phyloP scores from a whole-genome alignment of 345 rosid genomes.

The Eucalyptus paniculata region DNA sequence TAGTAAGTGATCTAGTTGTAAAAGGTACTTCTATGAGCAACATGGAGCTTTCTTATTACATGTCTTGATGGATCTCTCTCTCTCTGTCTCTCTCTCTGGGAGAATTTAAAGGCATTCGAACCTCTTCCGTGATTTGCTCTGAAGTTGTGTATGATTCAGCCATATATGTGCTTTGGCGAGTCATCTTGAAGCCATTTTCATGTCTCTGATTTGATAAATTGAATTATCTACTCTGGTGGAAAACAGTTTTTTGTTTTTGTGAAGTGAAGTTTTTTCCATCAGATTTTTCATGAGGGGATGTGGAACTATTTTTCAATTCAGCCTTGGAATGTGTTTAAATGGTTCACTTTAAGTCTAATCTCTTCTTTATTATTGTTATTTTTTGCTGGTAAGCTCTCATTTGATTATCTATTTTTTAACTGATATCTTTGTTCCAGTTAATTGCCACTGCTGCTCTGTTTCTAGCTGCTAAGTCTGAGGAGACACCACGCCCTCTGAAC shows the following conservation, averaged over 20 bases:
- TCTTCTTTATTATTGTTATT: not conserved
- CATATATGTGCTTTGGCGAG: not conserved
- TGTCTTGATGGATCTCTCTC: not conserved
- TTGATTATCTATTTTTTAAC: not conserved
- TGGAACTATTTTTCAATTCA: not conserved
- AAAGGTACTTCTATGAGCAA: not conserved
- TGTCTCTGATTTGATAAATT: not conserved
- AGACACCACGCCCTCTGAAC: constrained; percentile 69
- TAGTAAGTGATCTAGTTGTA: not conserved
- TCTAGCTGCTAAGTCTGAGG: constrained; percentile 75
- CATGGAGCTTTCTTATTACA: not conserved
- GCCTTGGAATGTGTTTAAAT: not conserved
- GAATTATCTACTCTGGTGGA: not conserved
- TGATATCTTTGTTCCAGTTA: constrained; percentile 26
- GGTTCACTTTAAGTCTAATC: not conserved
- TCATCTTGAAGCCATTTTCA: not conserved
- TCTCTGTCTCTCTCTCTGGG: not conserved
- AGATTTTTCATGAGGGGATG: not conserved
- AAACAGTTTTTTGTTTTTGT: not conserved
- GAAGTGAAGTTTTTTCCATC: not conserved
- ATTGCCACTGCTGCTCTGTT: constrained; percentile 74
- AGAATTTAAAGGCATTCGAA: not conserved
- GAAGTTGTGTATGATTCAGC: not conserved
- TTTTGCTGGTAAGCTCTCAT: not conserved
- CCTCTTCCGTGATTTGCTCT: not conserved